Evolutionary conservation across 1,284 basidiomycete genomes (phyloP).

Genomic region (Sutorius eximius): DNA sequence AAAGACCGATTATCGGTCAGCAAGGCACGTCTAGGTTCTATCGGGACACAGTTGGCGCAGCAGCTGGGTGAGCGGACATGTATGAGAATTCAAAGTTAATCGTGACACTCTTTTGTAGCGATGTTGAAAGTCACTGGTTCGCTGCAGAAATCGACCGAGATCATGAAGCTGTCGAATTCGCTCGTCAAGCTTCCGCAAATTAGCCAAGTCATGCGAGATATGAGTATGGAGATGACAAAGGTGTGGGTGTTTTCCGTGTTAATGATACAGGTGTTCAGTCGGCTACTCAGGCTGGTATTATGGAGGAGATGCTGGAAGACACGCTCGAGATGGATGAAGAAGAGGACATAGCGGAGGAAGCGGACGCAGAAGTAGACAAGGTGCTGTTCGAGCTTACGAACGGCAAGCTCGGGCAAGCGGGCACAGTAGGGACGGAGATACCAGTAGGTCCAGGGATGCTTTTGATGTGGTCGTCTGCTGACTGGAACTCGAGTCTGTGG

Average conservation of each 20-base stretch:
- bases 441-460: slow-evolving; percentile 60
- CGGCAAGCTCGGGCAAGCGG: slow-evolving; percentile 88
- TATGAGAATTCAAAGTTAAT: neutral
- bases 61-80: slow-evolving; percentile 77
- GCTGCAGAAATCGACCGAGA: slow-evolving; percentile 96
- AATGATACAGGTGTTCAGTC: slow-evolving; percentile 7
- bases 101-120: slow-evolving; percentile 49
- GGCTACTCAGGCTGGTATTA: slow-evolving; percentile 74
- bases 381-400: slow-evolving; percentile 95
- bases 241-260: slow-evolving; percentile 40
- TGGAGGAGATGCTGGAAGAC: slow-evolving; percentile 93
- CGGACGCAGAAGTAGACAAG: slow-evolving; percentile 96
- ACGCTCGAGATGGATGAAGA: slow-evolving; percentile 87
- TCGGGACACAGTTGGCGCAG: slow-evolving; percentile 87
- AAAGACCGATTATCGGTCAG: slow-evolving; percentile 89
- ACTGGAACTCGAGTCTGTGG: slow-evolving; percentile 41
- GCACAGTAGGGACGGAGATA: slow-evolving; percentile 68
- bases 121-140: slow-evolving; percentile 97
- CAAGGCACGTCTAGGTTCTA: slow-evolving; percentile 92
- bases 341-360: slow-evolving; percentile 94
- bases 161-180: slow-evolving; percentile 96
- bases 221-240: slow-evolving; percentile 99
- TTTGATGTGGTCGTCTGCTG: slow-evolving; percentile 5
- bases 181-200: slow-evolving; percentile 93
- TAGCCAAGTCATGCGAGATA: slow-evolving; percentile 90